Evolutionary conservation across 1,284 basidiomycete genomes (phyloP), one percentile per base, ranked within the genome.

Genomic region (Cutaneotrichosporon sp.): DNA sequence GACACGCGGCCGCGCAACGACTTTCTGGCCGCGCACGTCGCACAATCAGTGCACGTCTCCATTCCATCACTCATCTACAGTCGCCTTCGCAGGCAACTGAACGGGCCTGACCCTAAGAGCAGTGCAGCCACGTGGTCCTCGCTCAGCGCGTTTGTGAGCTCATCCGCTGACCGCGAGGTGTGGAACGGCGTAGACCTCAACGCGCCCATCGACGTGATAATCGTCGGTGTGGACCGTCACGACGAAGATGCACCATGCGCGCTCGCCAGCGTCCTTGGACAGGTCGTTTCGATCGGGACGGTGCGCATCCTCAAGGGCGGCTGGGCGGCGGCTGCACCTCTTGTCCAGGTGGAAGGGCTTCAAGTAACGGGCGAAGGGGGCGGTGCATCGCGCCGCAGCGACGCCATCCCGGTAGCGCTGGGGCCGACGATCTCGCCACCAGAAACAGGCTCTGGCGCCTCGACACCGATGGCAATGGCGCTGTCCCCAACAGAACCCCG

Each of bases 11-110:
- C 89, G 2, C 83, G 87, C 21, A 83, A 85, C 5, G 82, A 86
- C 16, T 91, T 87, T 78, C 81, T 87, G 38, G 80, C 85, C 1
- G 84, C 83, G 60, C 90, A 88, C 76, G 79, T 94, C 56, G 77
- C 82, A 52, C 81, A 86, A 69, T 89, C 88, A 73, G 85, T 91
- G 66, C 91, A 91, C 78, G 83, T 94, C 61, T 88, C 89, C 46
- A 90, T 94, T 61, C 91, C 91, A 0, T 89, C 90, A 30, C 86
- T 93, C 72, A 90, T 93, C 72, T 85, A 92, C 71, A 91, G 91
- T 78, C 87, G 91, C n/a, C 88, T 85, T 67, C 84, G 86, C 61
- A 90, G 89, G 42, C 85, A 84, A 13, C 55, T 51, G 47, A 47
- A 32, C 31, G 42, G 31, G 26, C 32, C 30, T 6, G 26, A 30